Percentiles rank a stretch among this genome's conserved stretches.
Evolutionary conservation across 306 rosid species (phyloP).

Genomic region (Albizia julibrissin): DNA sequence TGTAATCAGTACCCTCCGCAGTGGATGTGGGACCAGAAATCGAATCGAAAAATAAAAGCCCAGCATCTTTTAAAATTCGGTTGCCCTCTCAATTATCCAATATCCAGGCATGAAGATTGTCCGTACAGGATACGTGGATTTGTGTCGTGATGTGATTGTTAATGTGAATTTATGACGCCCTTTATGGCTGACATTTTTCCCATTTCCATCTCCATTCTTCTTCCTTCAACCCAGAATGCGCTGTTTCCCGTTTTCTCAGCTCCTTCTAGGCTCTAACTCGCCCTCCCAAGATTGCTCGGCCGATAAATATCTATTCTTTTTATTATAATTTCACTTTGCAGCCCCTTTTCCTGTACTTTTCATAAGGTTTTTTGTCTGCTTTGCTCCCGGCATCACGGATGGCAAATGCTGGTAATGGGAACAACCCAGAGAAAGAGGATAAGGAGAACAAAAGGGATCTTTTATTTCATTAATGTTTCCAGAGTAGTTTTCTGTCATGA

Average conservation of each 20-base stretch:
- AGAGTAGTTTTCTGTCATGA: constrained; percentile 40
- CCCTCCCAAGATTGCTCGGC: constrained; percentile 5
- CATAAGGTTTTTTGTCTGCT: constrained; percentile 8
- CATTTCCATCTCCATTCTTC: neutral
- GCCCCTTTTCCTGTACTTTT: neutral
- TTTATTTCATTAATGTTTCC: neutral
- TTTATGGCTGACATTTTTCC: neutral
- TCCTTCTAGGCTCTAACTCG: neutral
- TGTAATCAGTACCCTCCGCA: neutral
- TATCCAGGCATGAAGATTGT: neutral
- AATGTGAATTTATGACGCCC: neutral
- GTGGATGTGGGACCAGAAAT: neutral
- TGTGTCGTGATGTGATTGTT: neutral
- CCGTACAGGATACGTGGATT: neutral
- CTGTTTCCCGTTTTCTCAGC: neutral
- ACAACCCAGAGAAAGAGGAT: neutral
- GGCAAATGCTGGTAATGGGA: neutral
- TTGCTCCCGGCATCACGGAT: neutral
- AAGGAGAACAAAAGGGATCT: neutral
- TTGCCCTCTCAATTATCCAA: neutral
- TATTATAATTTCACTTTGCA: neutral
- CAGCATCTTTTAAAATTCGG: neutral
- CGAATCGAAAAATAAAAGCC: neutral
- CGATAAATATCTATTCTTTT: neutral
- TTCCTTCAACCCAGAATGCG: neutral